Evolutionary conservation across 208 protist genomes (phyloP).

Genomic region (Naegleria gruberi): DNA sequence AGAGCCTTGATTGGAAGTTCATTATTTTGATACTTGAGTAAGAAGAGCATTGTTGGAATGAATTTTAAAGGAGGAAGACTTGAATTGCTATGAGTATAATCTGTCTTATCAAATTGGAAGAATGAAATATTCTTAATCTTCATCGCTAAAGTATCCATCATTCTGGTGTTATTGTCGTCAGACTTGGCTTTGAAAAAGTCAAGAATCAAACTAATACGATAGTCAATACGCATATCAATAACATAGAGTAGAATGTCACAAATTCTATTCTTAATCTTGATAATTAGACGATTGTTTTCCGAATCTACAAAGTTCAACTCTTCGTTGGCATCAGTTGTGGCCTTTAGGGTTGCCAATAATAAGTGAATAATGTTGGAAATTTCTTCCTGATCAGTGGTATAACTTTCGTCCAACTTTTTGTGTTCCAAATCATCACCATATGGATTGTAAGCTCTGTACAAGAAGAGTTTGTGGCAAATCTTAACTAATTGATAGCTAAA

Average conservation of each 20-base stretch:
- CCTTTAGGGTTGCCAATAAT: neutral
- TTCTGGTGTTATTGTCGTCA: neutral
- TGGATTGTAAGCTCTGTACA: neutral
- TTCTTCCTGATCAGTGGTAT: neutral
- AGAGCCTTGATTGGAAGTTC: neutral
- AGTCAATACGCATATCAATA: neutral
- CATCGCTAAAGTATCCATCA: neutral
- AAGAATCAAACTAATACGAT: neutral
- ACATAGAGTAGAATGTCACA: neutral
- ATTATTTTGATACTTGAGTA: neutral
- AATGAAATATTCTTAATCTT: neutral
- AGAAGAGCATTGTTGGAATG: neutral
- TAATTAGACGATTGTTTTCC: neutral
- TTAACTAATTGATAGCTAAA: neutral
- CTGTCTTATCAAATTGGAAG: neutral
- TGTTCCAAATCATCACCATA: neutral
- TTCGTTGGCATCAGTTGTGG: neutral
- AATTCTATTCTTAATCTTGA: neutral
- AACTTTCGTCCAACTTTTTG: neutral
- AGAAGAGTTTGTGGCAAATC: neutral
- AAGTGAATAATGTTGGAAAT: neutral
- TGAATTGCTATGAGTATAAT: too few relatives aligned
- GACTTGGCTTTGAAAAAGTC: neutral
- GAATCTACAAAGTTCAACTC: neutral
- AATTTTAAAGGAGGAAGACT: too few relatives aligned